phyloP scores from a whole-genome alignment of 2,329 filamentous ascomycete genomes.

The Neophaeococcomyces aloes region DNA sequence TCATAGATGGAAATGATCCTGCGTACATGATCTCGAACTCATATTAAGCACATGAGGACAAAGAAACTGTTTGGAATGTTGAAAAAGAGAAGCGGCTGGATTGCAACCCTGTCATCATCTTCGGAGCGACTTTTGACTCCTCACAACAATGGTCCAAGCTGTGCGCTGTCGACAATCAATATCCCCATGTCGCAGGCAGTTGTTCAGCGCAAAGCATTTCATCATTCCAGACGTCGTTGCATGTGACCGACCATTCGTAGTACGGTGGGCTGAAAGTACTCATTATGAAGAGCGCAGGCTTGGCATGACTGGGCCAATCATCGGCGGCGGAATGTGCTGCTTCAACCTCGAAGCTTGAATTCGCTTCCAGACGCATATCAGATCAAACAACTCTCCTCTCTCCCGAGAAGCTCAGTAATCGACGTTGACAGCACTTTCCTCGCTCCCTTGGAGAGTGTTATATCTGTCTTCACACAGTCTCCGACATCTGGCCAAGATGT shows the following conservation, averaged over 20 bases:
- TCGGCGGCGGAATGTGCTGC: slow-evolving; percentile 7
- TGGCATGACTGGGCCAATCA: slow-evolving; percentile 7
- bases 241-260: no score
- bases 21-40: not conserved
- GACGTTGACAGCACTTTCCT: slow-evolving; percentile 11
- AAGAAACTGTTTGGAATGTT: not conserved
- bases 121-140: no score
- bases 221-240: no score
- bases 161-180: no score
- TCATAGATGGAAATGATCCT: not conserved
- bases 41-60: not conserved
- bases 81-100: no score
- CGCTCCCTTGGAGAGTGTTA: slow-evolving; percentile 11
- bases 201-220: no score
- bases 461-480: slow-evolving; percentile 14
- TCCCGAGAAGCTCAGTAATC: slow-evolving; percentile 5
- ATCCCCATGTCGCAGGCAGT: no score
- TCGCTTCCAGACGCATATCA: not conserved
- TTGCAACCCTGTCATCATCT: no score
- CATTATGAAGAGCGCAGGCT: not conserved
- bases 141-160: no score
- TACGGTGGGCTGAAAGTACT: not conserved
- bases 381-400: slow-evolving; percentile 11
- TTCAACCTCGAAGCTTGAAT: slow-evolving; percentile 13
- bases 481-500: slow-evolving; percentile 52